phyloP scores from a whole-genome alignment of 768 basidiomycete species.

The Pholiota microspora region DNA sequence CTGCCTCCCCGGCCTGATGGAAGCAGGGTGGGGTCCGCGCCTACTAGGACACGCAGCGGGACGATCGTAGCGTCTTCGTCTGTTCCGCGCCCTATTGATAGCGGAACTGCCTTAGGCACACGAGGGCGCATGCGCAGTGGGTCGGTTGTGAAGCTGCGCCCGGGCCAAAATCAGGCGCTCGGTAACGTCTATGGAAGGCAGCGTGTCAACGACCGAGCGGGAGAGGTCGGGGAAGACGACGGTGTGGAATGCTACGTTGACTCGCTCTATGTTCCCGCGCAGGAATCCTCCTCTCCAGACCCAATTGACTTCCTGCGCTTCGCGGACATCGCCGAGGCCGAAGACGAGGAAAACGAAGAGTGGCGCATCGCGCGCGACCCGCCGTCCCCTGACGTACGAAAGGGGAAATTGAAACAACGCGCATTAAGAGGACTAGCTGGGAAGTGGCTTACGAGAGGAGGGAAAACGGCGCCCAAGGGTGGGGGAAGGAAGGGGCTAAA shows the following conservation, averaged over 20 bases:
- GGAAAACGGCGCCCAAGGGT: neutral
- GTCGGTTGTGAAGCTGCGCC: conserved; percentile 5
- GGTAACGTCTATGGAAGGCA: conserved; percentile 37
- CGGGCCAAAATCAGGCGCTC: conserved; percentile 6
- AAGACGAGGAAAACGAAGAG: conserved; percentile 11
- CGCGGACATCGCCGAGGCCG: conserved; percentile 15
- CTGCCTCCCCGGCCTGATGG: conserved; percentile 5
- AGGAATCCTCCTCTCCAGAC: conserved; percentile 20
- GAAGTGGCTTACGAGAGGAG: neutral
- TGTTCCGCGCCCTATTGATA: neutral
- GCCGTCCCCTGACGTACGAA: conserved; percentile 32
- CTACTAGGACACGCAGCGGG: conserved; percentile 28
- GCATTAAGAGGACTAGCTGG: no score
- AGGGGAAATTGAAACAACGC: conserved; percentile 10
- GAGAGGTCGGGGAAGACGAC: conserved; percentile 8
- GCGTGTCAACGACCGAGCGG: conserved; percentile 9
- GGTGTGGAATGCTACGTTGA: conserved; percentile 18
- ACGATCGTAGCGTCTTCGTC: conserved; percentile 23
- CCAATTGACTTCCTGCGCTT: conserved; percentile 24
- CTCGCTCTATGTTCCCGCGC: conserved; percentile 18
- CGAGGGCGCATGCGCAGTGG: conserved; percentile 9
- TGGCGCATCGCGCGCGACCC: conserved; percentile 38
- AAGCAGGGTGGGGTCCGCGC: conserved; percentile 1
- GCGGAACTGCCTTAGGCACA: neutral
- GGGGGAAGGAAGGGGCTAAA: neutral